Conservation (phyloP, 2,329 filamentous ascomycete genomes). For the Pseudogymnoascus destructans region DNA sequence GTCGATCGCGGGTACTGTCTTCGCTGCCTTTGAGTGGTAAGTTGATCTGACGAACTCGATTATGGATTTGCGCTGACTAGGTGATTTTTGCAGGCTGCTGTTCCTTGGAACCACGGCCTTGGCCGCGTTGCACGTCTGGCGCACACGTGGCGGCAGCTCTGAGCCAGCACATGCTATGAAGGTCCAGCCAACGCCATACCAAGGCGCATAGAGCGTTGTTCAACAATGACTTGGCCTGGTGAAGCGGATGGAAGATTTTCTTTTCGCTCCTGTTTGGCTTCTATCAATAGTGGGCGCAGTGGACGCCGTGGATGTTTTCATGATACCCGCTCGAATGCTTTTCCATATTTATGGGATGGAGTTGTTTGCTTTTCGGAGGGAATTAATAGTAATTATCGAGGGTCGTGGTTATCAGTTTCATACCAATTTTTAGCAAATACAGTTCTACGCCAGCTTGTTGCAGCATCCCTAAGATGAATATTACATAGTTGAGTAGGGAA, state of each 20-base stretch:
- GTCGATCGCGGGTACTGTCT: constrained; percentile 31
- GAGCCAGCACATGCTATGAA: neutral
- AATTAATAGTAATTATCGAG: constrained; percentile 6
- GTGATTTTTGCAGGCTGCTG: constrained; percentile 30
- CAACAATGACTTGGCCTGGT: neutral
- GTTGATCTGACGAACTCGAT: constrained; percentile 14
- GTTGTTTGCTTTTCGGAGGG: neutral
- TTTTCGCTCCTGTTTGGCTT: neutral
- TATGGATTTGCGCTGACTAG: neutral
- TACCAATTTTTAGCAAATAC: neutral
- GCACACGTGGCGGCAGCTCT: constrained; percentile 22
- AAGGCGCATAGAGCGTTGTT: neutral
- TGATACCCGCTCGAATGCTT: constrained; percentile 1
- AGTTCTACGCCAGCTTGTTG: neutral
- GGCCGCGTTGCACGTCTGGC: constrained; percentile 34
- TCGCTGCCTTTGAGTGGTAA: constrained; percentile 36
- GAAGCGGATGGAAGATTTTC: too few species aligned
- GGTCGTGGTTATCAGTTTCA: neutral
- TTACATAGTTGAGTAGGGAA: neutral
- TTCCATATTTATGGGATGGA: neutral
- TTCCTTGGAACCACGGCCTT: constrained; percentile 38
- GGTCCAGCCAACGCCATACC: neutral
- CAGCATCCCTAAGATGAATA: neutral
- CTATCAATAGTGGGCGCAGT: neutral
- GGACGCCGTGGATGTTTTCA: neutral